These are phyloP conservation scores for Mycena vulgaris DNA, from an alignment of 768 basidiomycete genomes.

Conservation along the genomic window DNA sequence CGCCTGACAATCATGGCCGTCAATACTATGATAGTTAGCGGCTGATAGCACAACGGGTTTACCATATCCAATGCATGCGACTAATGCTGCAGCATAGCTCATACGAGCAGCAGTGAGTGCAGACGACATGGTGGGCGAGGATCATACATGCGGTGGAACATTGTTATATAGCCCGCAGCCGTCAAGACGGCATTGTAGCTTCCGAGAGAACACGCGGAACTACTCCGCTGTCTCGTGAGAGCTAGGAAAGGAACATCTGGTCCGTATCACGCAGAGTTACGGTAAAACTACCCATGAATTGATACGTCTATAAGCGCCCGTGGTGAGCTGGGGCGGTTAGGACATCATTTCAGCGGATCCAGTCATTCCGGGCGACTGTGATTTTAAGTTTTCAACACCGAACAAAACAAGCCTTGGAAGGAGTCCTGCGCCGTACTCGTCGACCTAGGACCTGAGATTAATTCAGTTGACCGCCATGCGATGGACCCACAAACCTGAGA, in stretches of 20 bases:
- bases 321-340: no score
- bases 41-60: background rate
- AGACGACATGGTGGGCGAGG: background rate
- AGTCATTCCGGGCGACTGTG: no score
- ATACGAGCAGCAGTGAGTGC: constrained; percentile 6
- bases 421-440: no score
- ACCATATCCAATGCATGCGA: constrained; percentile 5
- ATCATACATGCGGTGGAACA: background rate
- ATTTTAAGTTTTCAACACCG: no score
- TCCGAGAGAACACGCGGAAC: background rate
- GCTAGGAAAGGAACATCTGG: background rate
- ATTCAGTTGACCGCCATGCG: no score
- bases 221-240: background rate
- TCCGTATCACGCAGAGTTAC: background rate
- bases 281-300: background rate
- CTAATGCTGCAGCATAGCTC: constrained; percentile 5
- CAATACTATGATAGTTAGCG: no score
- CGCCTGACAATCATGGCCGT: background rate
- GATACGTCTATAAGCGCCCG: background rate
- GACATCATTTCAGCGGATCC: no score
- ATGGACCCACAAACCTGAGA: no score
- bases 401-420: no score
- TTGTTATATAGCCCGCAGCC: background rate
- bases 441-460: no score
- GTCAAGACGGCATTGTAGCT: background rate